phyloP scores from a whole-genome alignment of 83 land plant species.

The Thuja plicata region DNA sequence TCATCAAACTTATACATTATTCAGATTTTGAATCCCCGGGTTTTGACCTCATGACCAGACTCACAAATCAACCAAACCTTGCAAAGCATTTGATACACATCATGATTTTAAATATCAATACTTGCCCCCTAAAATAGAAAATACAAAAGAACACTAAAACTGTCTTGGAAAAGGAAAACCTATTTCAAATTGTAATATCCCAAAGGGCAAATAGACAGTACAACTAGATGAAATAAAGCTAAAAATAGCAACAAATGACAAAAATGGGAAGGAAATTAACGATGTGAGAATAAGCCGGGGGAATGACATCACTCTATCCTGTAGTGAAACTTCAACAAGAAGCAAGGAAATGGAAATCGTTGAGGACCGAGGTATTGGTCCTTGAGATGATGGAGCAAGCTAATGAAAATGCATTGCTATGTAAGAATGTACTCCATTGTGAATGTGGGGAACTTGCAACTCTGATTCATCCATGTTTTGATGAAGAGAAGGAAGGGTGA shows the following conservation, averaged over 20 bases:
- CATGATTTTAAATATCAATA: neutral
- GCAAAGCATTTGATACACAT: neutral
- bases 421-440: no score
- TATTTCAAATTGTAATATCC: neutral
- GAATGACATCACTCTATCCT: neutral
- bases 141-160: no score
- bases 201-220: neutral
- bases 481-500: neutral
- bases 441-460: no score
- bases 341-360: neutral
- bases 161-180: neutral
- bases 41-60: neutral
- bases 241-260: neutral
- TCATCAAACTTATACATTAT: neutral
- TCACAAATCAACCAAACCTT: neutral
- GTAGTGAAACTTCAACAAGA: neutral
- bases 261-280: neutral
- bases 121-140: neutral
- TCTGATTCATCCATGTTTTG: neutral
- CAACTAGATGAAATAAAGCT: neutral
- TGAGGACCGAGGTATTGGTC: no score
- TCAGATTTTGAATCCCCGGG: neutral
- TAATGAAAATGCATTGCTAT: no score
- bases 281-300: neutral
- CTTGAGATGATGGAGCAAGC: no score